Base-by-base conservation (phyloP, 768 basidiomycete genomes). In the Mycena indigotica region DNA sequence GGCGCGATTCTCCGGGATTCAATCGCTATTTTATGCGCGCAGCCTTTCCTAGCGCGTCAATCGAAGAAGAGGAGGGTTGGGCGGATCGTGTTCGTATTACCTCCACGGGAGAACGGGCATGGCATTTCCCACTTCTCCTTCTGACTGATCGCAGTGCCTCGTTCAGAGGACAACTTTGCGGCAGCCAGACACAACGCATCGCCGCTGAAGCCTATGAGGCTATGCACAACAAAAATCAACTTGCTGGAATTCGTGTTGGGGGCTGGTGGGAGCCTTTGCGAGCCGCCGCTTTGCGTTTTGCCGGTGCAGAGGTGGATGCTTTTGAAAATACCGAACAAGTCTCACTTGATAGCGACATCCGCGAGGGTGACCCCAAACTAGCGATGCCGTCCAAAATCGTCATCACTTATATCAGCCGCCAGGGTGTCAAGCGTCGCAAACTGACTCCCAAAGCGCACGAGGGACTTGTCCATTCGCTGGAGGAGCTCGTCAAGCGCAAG, bases 261-360 rank as follows among this genome's bases (percentile, higher is more conserved):
- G 80, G 79, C 40, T 94, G 90, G 90, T 95, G 91, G 91, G 85
- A 86, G 66, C 83, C 87, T n/a, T 67, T 94, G 21, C 76, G 88
- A 29, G 69, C 80, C 32, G 81, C 81, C 2, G 80, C 93, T 26
- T 80, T 89, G 72, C 75, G 82, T 50, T 92, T 89, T 61, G 85
- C 87, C 0, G 86, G 89, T 2, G 80, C 78, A 2, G 66, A 66
- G 0, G 64, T 70, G 30, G 55, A 57, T 28, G 68, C n/a, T 40
- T 64, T 32, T 40, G 68, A 65, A 19, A 44, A 67, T 57, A 39
- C 54, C 16, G 61, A 60, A 28, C 51, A 56, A 51, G 57, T 58
- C 4, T 48, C 45, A n/a, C n/a, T 53, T 21, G 46, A 24, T 21
- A 8, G 45, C 29, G 52, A 55, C 23, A 25, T 4, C 23, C 71